Evolutionary conservation across 495 filamentous ascomycete species (phyloP).

Genomic region (Penicillium odoratum): DNA sequence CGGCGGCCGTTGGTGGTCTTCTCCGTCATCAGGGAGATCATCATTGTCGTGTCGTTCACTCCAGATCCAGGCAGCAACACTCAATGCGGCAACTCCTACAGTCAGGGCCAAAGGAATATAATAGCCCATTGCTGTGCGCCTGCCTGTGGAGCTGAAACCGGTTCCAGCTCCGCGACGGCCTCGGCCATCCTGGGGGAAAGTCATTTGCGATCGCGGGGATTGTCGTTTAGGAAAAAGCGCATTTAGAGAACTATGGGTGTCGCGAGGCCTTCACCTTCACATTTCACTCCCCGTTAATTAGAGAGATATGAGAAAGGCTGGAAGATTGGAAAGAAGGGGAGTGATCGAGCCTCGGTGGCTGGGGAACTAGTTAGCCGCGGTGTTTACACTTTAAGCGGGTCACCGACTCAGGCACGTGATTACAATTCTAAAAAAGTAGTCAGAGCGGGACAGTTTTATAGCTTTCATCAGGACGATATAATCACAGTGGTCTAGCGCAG

Average conservation of each 20-base stretch:
- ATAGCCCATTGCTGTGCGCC: constrained; percentile 72
- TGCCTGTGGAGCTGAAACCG: constrained; percentile 53
- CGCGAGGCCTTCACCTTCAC: constrained; percentile 32
- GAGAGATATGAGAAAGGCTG: constrained; percentile 13
- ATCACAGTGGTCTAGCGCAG: not conserved
- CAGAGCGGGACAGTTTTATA: constrained; percentile 1
- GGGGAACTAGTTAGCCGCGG: constrained; percentile 30
- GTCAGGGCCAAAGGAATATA: constrained; percentile 86
- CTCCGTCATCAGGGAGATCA: constrained; percentile 49
- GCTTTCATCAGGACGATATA: not conserved
- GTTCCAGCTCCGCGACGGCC: constrained; percentile 58
- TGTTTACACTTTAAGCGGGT: constrained; percentile 21
- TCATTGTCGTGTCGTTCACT: constrained; percentile 76
- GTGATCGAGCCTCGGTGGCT: constrained; percentile 45
- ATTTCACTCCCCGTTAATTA: constrained; percentile 28
- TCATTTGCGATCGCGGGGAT: constrained; percentile 65
- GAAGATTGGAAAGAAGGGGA: constrained; percentile 19
- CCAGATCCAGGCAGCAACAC: constrained; percentile 89
- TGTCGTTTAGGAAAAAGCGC: constrained; percentile 29
- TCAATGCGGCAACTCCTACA: constrained; percentile 78
- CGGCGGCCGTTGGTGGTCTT: constrained; percentile 25
- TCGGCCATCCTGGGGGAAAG: constrained; percentile 66
- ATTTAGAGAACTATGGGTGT: constrained; percentile 32
- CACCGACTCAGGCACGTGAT: constrained; percentile 26
- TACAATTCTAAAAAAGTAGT: constrained; percentile 4